Evolutionary conservation across 208 protist species (phyloP).

Genomic region (Strigomonas galati): DNA sequence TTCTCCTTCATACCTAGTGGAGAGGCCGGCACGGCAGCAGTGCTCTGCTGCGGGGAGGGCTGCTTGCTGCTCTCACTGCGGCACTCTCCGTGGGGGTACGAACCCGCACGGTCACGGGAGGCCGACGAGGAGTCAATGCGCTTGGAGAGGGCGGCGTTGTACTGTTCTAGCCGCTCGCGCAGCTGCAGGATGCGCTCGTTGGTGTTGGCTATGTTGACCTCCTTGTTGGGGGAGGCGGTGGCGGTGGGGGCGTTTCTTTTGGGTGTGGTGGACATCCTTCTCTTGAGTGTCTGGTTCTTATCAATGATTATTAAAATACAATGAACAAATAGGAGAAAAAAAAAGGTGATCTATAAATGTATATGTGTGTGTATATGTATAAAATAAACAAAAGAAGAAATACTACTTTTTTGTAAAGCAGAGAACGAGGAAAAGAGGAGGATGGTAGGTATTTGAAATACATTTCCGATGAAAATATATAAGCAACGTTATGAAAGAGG

Average conservation of each 20-base stretch:
- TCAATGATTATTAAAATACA: too few species aligned
- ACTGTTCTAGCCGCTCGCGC: conserved; percentile 70
- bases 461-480: not conserved
- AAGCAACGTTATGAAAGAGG: too few species aligned
- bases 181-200: conserved; percentile 69
- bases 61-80: not conserved
- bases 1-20: not conserved
- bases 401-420: not conserved
- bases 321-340: too few species aligned
- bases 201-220: conserved; percentile 3
- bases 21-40: not conserved
- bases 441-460: not conserved
- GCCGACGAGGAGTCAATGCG: not conserved
- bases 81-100: not conserved
- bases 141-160: conserved; percentile 45
- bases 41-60: conserved; percentile 2
- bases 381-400: conserved; percentile 10
- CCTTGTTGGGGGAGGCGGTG: not conserved
- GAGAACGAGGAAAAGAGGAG: too few species aligned
- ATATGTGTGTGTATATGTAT: not conserved
- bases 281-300: too few species aligned
- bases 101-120: not conserved
- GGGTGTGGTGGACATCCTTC: too few species aligned
- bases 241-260: not conserved
- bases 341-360: conserved; percentile 2